Evolutionary conservation across 106 monocot species (phyloP).

Genomic region (Acorus gramineus): DNA sequence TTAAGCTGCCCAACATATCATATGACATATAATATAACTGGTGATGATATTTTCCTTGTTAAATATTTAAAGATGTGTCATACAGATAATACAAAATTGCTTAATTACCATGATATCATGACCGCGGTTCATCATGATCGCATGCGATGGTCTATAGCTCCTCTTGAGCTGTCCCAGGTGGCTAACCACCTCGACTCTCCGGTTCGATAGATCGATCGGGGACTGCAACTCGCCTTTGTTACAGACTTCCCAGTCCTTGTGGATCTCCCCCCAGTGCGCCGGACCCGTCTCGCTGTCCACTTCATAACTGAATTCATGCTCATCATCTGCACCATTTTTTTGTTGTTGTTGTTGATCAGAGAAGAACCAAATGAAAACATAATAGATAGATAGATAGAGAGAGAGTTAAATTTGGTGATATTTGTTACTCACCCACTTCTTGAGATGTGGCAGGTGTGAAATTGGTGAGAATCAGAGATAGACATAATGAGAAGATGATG

Average conservation of each 20-base stretch:
- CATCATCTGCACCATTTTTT: not conserved
- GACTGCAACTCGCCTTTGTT: conserved; percentile 20
- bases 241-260: conserved; percentile 18
- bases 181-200: conserved; percentile 5
- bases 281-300: conserved; percentile 10
- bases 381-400: too few relatives aligned
- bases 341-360: too few relatives aligned
- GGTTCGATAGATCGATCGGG: conserved; percentile 14
- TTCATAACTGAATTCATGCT: conserved; percentile 23
- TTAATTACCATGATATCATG: conserved; percentile 10
- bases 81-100: not conserved
- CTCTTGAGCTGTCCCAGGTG: conserved; percentile 5
- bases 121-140: conserved; percentile 19
- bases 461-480: too few relatives aligned
- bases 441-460: too few relatives aligned
- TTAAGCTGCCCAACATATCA: not conserved
- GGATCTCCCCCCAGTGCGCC: conserved; percentile 16
- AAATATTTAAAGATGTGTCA: too few relatives aligned
- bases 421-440: too few relatives aligned
- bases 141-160: conserved; percentile 5
- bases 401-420: too few relatives aligned
- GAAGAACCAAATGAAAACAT: too few relatives aligned
- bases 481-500: too few relatives aligned
- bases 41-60: too few relatives aligned
- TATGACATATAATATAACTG: not conserved